Evolutionary conservation across 2,329 filamentous ascomycete genomes (phyloP), one percentile per base, ranked within the genome.

Genomic region (Xylaria sp.): DNA sequence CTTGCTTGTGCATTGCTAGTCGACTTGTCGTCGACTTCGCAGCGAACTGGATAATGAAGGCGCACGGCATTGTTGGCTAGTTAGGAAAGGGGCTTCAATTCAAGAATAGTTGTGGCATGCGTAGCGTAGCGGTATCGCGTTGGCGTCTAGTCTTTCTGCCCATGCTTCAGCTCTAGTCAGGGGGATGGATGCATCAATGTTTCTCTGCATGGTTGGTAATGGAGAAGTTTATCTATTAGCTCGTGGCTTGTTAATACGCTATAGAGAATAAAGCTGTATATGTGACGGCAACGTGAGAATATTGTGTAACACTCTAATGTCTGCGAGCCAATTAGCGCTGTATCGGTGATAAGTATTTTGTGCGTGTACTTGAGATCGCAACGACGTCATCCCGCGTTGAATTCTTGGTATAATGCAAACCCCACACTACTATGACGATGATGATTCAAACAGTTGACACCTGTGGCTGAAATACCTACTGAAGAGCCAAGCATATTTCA

Each of bases 381-480:
- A 62, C 57, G 66, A 68, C 66, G 66, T 68, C 66, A 68, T 65
- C 48, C 21, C 12, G 34, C 34, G 42, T 67, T 21, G 50, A 19
- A 64, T 59, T 48, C 60, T 61, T 64, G 56, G 56, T 39, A 39
- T 12, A 47, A 65, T 21, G 36, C 50, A n/a, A 42, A 12, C 65
- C 65, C 61, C 58, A 68, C 65, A 56, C 45, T 2, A 47, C 11
- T 32, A 50, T 68, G 65, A 68, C 57, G 56, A 64, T 54, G 56
- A 53, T 27, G 27, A 9, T 45, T 3, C 8, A 21, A 27, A 2
- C 24, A 27, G 50, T 9, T 6, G 12, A 53, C 42, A 47, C 9
- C 34, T 14, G 34, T 14, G 54, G 9, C 45, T 45, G 11, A 45
- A 47, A 39, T 30, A 5, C 47, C 48, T 30, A 5, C 24, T 27